Evolutionary conservation across 2,329 filamentous ascomycete species (phyloP).

Genomic region (Cercospora nicotianae): DNA sequence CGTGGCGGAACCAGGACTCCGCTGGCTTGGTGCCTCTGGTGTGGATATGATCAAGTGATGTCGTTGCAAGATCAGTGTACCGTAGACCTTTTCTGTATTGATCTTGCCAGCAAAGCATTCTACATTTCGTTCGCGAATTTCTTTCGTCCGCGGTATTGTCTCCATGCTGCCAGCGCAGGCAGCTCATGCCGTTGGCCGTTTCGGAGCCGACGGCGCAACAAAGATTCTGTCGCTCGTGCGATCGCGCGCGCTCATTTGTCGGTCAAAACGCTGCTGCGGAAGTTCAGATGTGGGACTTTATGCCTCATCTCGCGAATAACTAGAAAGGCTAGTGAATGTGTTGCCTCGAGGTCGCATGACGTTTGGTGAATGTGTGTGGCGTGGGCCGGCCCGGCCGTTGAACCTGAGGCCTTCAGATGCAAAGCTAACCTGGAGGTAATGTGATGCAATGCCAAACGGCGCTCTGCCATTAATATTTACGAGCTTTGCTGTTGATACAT

Average conservation of each 20-base stretch:
- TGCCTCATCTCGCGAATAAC: background rate
- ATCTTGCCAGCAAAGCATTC: background rate
- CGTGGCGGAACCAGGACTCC: background rate
- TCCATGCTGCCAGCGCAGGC: constrained; percentile 6
- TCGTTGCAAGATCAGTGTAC: constrained; percentile 62
- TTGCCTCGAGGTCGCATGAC: background rate
- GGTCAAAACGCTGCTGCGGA: background rate
- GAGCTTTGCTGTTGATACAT: constrained; percentile 18
- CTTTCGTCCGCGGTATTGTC: background rate
- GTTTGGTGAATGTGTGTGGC: background rate
- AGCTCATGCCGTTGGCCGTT: background rate
- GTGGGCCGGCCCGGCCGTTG: background rate
- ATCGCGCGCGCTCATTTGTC: background rate
- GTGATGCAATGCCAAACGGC: background rate
- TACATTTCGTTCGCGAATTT: constrained; percentile 10
- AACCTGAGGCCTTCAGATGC: background rate
- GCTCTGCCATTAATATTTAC: constrained; percentile 14
- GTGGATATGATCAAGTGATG: constrained; percentile 65
- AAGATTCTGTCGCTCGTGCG: background rate
- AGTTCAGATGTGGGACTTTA: background rate
- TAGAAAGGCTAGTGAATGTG: background rate
- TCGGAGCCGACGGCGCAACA: background rate
- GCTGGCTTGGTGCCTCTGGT: constrained; percentile 38
- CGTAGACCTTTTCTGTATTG: constrained; percentile 35
- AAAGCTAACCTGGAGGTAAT: background rate